Percentiles rank a stretch among this genome's conserved stretches.
These are phyloP conservation scores for Yamadazyma olivae DNA, from an alignment of 805 yeast genomes.

Conservation along the genomic window DNA sequence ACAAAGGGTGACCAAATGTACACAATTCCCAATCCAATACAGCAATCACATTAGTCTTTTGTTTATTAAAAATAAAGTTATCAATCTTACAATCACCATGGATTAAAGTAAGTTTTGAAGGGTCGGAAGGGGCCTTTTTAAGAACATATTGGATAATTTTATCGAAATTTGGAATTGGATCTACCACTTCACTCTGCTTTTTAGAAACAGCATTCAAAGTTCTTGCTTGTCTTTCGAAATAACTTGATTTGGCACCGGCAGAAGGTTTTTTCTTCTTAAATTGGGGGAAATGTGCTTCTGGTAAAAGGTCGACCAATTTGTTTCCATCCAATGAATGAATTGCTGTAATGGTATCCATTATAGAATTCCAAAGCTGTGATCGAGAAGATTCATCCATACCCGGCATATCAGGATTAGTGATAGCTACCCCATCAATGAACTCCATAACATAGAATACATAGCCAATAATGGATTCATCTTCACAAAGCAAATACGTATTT, in stretches of 20 bases:
- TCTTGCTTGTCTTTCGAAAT: slow-evolving; percentile 52
- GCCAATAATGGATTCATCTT: slow-evolving; percentile 53
- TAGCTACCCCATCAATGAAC: slow-evolving; percentile 53
- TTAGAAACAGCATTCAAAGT: slow-evolving; percentile 43
- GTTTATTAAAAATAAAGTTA: slow-evolving; percentile 59
- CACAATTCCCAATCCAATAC: slow-evolving; percentile 67
- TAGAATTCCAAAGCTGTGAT: slow-evolving; percentile 42
- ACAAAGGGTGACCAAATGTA: slow-evolving; percentile 62
- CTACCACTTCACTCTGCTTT: slow-evolving; percentile 36
- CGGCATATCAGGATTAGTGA: slow-evolving; percentile 51
- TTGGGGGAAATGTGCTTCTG: slow-evolving; percentile 43
- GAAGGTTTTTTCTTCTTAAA: slow-evolving; percentile 19
- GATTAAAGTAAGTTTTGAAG: slow-evolving; percentile 42
- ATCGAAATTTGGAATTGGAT: slow-evolving; percentile 47
- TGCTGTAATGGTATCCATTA: slow-evolving; percentile 44
- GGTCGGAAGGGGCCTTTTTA: slow-evolving; percentile 45
- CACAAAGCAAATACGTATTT: slow-evolving; percentile 48
- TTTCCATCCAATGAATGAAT: slow-evolving; percentile 50
- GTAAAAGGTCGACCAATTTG: slow-evolving; percentile 40
- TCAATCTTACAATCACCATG: slow-evolving; percentile 69
- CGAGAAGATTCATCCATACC: slow-evolving; percentile 25
- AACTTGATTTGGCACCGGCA: slow-evolving; percentile 20
- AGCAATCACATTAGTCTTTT: slow-evolving; percentile 47
- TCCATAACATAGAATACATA: slow-evolving; percentile 61
- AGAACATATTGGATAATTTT: slow-evolving; percentile 41